Percentiles rank a stretch among this genome's conserved stretches.
These are phyloP conservation scores for Coprinopsis strossmayeri DNA, from an alignment of 768 basidiomycete genomes.

Conservation along the genomic window DNA sequence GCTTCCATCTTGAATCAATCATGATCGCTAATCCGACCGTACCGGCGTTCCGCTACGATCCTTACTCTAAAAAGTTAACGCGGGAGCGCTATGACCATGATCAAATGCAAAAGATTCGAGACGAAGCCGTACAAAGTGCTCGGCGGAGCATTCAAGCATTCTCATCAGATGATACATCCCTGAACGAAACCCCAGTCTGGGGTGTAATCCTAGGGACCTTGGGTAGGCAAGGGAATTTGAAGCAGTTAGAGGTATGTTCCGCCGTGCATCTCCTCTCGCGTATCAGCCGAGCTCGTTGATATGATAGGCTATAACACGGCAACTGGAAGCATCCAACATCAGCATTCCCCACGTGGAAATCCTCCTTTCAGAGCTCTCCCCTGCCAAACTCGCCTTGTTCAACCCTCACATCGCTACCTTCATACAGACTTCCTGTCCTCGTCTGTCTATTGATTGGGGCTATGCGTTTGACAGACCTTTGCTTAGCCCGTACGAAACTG, in stretches of 20 bases:
- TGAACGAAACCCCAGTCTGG: slow-evolving; percentile 48
- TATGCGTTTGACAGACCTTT: slow-evolving; percentile 89
- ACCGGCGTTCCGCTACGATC: slow-evolving; percentile 97
- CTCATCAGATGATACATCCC: slow-evolving; percentile 14
- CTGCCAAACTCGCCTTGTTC: slow-evolving; percentile 86
- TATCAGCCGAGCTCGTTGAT: neutral
- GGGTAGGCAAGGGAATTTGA: slow-evolving; percentile 89
- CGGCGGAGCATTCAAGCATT: slow-evolving; percentile 48
- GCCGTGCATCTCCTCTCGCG: neutral
- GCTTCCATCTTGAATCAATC: slow-evolving; percentile 96
- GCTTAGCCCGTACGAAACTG: slow-evolving; percentile 89
- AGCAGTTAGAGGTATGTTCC: slow-evolving; percentile 64
- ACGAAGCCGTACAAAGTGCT: slow-evolving; percentile 71
- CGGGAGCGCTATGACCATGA: slow-evolving; percentile 84
- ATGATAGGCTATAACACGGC: slow-evolving; percentile 63
- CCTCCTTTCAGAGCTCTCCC: slow-evolving; percentile 94
- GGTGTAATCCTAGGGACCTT: slow-evolving; percentile 92
- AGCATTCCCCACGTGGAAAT: slow-evolving; percentile 81
- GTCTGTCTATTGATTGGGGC: slow-evolving; percentile 97
- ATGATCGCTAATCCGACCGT: slow-evolving; percentile 98
- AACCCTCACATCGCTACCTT: slow-evolving; percentile 79
- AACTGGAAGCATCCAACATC: slow-evolving; percentile 47
- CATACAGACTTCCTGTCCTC: slow-evolving; percentile 94
- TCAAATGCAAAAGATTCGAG: slow-evolving; percentile 76
- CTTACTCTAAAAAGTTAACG: slow-evolving; percentile 96